A percentile compares a stretch with the other conserved stretches of the same genome.
phyloP scores from a whole-genome alignment of 257 asterid genomes.

The Solanum chmielewskii region DNA sequence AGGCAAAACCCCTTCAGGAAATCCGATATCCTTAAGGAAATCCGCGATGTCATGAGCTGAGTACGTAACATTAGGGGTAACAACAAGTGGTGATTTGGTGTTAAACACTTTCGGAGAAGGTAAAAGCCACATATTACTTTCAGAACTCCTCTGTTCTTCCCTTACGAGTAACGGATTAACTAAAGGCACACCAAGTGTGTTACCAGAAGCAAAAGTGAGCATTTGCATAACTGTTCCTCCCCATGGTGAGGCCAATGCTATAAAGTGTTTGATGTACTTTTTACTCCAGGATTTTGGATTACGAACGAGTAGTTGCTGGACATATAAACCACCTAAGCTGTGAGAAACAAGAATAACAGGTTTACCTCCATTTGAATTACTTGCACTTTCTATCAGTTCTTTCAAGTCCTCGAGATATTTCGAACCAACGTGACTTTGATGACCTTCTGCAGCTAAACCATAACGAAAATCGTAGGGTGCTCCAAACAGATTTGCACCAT shows the following conservation, averaged over 20 bases:
- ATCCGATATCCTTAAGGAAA: constrained; percentile 62
- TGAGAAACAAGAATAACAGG: constrained; percentile 69
- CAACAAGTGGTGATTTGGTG: constrained; percentile 14
- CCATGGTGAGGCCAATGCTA: constrained; percentile 78
- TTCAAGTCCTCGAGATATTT: constrained; percentile 42
- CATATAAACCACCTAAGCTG: constrained; percentile 65
- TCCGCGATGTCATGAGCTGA: constrained; percentile 23
- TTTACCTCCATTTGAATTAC: constrained; percentile 33
- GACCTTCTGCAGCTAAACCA: constrained; percentile 62
- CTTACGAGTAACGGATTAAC: constrained; percentile 61
- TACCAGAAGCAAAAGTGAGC: constrained; percentile 69
- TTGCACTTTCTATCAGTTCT: constrained; percentile 41
- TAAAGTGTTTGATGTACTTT: constrained; percentile 53
- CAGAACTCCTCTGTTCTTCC: constrained; percentile 58
- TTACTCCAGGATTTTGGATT: constrained; percentile 39
- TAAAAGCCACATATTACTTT: constrained; percentile 65
- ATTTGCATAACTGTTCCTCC: constrained; percentile 72
- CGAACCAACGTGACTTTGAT: constrained; percentile 42
- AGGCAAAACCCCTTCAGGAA: constrained; percentile 41
- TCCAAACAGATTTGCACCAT: constrained; percentile 56
- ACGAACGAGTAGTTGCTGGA: constrained; percentile 48
- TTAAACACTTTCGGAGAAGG: constrained; percentile 55
- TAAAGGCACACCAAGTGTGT: constrained; percentile 57
- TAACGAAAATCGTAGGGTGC: constrained; percentile 90
- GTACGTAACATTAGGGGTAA: constrained; percentile 26